These are phyloP conservation scores for Sclerotinia glacialis DNA, from an alignment of 2,329 filamentous ascomycete species.

Conservation along the genomic window DNA sequence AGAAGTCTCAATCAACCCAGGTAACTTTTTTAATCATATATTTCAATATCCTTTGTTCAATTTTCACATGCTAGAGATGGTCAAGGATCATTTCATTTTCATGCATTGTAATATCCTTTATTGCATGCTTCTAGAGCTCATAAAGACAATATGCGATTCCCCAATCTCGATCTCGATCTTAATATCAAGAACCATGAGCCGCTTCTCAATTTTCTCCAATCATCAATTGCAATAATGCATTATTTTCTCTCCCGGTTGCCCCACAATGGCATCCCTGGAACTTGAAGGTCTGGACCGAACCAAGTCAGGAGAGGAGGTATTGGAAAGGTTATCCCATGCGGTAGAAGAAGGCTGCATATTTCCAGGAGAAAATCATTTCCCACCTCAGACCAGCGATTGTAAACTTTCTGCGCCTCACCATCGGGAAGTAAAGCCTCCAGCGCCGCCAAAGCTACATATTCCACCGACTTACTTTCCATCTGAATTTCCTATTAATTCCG, in stretches of 20 bases:
- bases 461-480: conserved; percentile 11
- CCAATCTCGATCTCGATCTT: neutral
- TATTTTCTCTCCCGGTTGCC: neutral
- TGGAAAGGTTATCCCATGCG: conserved; percentile 14
- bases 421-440: neutral
- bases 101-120: conserved; percentile 8
- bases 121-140: conserved; percentile 2
- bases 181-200: neutral
- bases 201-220: neutral
- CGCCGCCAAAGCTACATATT: neutral
- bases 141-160: neutral
- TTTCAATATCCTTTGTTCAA: neutral
- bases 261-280: conserved; percentile 13
- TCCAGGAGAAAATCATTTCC: neutral
- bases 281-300: neutral
- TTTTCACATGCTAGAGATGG: neutral
- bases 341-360: neutral
- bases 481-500: neutral
- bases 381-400: neutral
- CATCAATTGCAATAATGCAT: neutral
- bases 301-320: conserved; percentile 3
- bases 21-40: neutral
- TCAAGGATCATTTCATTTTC: neutral
- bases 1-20: conserved; percentile 5
- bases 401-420: neutral